Conservation (phyloP, 2,329 filamentous ascomycete species). For the Hymenotorrendiella dingleyae region DNA sequence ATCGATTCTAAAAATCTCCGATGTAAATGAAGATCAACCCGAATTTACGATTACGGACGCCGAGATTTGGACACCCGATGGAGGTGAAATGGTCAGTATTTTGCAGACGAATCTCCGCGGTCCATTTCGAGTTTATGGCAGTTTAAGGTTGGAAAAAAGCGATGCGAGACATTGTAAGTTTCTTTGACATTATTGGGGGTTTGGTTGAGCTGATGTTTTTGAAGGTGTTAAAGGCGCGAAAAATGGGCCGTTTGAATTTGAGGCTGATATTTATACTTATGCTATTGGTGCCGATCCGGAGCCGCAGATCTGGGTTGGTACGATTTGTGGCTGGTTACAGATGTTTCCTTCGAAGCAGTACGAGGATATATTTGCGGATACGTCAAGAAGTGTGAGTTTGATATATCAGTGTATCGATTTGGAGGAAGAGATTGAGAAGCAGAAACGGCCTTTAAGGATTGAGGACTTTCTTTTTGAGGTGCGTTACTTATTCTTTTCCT, state of each 20-base stretch:
- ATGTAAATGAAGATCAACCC: background rate
- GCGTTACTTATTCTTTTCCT: too few relatives aligned
- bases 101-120: slow-evolving; percentile 1
- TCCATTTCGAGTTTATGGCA: background rate
- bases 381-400: background rate
- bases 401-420: slow-evolving; percentile 3
- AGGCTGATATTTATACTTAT: slow-evolving; percentile 2
- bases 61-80: slow-evolving; percentile 3
- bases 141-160: background rate
- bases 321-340: background rate
- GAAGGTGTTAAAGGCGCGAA: slow-evolving; percentile 1
- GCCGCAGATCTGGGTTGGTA: slow-evolving; percentile 3
- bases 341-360: slow-evolving; percentile 1
- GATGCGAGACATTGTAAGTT: background rate
- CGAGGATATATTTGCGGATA: background rate
- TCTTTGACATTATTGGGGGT: background rate
- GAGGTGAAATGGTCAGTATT: background rate
- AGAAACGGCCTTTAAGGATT: background rate
- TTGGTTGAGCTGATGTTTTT: background rate
- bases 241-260: slow-evolving; percentile 3
- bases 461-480: slow-evolving; percentile 4
- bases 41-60: background rate
- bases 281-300: slow-evolving; percentile 1
- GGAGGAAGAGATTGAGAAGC: slow-evolving; percentile 1
- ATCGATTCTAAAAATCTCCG: background rate